Evolutionary conservation across 768 basidiomycete species (phyloP), one percentile per base, ranked within the genome.

Genomic region (Boletus speciosus): DNA sequence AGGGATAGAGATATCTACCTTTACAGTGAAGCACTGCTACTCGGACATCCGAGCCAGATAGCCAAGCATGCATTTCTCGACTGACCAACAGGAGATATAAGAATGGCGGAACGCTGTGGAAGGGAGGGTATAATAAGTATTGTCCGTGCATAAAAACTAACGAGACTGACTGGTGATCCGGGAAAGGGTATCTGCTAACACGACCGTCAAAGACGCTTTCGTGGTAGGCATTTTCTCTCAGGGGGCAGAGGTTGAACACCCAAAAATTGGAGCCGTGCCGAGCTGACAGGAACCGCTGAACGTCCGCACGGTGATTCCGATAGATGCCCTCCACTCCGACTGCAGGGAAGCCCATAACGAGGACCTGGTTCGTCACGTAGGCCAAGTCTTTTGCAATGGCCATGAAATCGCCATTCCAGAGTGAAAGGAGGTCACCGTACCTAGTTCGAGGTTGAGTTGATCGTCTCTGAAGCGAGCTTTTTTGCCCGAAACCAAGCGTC

Each of bases 21-120:
- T 94, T 94, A 68, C 92, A 94, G 61, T 94, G 93, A 0, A 94
- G 75, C 6, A 93, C 92, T 3, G 83, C 85, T 6, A 93, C 85
- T 35, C 86, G 74, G 4, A 88, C 80, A 2, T 77, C 72, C 9
- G 84, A 82, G 0, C 78, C 84, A 32, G 76, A 74, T 1, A 94
- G 73, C 90, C 90, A 94, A 8, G 76, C 70, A 36, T 77, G 76
- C 68, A 93, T 90, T 67, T 92, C 90, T 23, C 86, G 76, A 0
- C 85, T 83, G 6, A 84, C 80, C 11, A 93, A 77, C 19, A 87
- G 80, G 57, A 96, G 76, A 45, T 90, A 76, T 0, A 84, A 78
- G 19, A 94, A 72, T 1, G 93, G 92, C 1, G 93, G 91, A 5
- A 87, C 84, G 67, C 86, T 88, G 58, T 9, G 25, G 25, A 19